phyloP scores from a whole-genome alignment of 306 rosid genomes.

The Gillenia trifoliata region DNA sequence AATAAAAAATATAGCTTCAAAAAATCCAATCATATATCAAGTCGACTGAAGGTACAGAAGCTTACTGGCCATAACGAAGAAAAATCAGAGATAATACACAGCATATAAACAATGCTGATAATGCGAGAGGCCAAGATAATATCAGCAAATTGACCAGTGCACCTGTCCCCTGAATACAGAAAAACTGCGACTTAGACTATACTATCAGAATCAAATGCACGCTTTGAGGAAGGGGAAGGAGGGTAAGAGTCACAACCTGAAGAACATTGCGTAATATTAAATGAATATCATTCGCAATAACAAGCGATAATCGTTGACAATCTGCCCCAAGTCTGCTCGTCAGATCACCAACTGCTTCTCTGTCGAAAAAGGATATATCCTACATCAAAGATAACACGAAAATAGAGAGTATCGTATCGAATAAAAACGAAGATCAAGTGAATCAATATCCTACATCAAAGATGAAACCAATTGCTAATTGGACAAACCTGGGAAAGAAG shows the following conservation, averaged over 20 bases:
- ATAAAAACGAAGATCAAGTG: constrained; percentile 31
- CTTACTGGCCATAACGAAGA: constrained; percentile 78
- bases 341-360: constrained; percentile 91
- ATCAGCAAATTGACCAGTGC: constrained; percentile 68
- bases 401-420: constrained; percentile 34
- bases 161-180: constrained; percentile 61
- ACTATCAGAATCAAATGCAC: constrained; percentile 3
- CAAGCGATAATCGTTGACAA: constrained; percentile 95
- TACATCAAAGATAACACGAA: constrained; percentile 53
- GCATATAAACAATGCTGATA: constrained; percentile 69
- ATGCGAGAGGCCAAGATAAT: constrained; percentile 90
- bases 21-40: background rate
- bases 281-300: constrained; percentile 94
- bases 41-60: constrained; percentile 17
- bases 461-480: constrained; percentile 2
- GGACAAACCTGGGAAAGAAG: constrained; percentile 78
- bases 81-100: constrained; percentile 58
- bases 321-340: constrained; percentile 99
- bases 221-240: background rate
- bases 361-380: constrained; percentile 95
- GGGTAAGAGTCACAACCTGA: constrained; percentile 53
- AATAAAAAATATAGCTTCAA: background rate
- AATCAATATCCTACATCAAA: constrained; percentile 44
- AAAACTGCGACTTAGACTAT: constrained; percentile 10
- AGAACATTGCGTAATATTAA: constrained; percentile 78